A percentile compares a stretch with the other conserved stretches of the same genome.
Conservation (phyloP, 129 eudicot genomes). For the Calendula officinalis region DNA sequence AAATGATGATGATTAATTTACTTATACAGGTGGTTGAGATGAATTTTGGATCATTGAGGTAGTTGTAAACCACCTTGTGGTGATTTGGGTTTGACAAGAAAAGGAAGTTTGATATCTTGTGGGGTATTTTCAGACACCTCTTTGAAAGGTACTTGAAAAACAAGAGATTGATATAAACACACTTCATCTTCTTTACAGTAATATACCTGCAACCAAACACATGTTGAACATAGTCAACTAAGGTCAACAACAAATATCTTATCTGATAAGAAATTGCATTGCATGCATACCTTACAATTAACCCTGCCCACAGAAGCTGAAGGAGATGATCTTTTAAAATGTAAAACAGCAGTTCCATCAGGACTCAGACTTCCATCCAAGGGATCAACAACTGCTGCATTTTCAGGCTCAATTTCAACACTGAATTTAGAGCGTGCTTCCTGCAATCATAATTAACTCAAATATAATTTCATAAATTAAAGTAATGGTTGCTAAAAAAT, state of each 20-base stretch:
- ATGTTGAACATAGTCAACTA: background rate
- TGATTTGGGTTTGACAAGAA: slow-evolving; percentile 69
- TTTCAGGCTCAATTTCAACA: slow-evolving; percentile 76
- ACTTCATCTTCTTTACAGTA: slow-evolving; percentile 97
- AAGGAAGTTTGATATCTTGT: slow-evolving; percentile 56
- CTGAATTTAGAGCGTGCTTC: slow-evolving; percentile 90
- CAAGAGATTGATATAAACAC: slow-evolving; percentile 73
- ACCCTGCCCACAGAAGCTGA: slow-evolving; percentile 64
- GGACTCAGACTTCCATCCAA: slow-evolving; percentile 74
- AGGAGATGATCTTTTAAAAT: slow-evolving; percentile 65
- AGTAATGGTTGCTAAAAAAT: background rate
- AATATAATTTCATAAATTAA: slow-evolving; percentile 3
- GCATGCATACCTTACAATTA: slow-evolving; percentile 73
- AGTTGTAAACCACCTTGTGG: slow-evolving; percentile 43
- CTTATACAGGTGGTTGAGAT: background rate
- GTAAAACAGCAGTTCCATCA: slow-evolving; percentile 72
- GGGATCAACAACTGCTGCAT: slow-evolving; percentile 67
- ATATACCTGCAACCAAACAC: slow-evolving; percentile 54
- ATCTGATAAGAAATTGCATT: background rate
- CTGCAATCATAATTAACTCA: slow-evolving; percentile 35
- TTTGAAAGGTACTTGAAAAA: slow-evolving; percentile 74
- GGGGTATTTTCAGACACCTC: slow-evolving; percentile 53
- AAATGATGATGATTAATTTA: background rate
- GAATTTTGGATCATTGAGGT: slow-evolving; percentile 38
- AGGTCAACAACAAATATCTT: slow-evolving; percentile 1